Conservation (phyloP, 441 rosid species). For the Croton laevigatus region DNA sequence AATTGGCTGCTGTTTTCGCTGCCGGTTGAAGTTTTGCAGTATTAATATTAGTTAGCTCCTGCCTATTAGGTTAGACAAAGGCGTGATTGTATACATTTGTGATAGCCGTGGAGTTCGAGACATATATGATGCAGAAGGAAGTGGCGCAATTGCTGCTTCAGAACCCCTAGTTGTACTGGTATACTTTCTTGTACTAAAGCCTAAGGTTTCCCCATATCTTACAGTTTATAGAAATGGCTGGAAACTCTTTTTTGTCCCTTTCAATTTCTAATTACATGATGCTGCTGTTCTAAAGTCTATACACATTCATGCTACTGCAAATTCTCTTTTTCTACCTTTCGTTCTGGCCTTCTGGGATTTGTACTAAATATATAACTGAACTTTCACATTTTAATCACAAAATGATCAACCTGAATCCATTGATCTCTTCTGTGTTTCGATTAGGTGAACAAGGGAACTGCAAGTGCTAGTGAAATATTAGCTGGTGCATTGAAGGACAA, state of each 20-base stretch:
- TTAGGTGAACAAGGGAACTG: constrained; percentile 97
- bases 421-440: constrained; percentile 15
- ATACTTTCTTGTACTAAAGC: constrained; percentile 17
- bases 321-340: background rate
- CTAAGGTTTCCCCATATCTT: no score
- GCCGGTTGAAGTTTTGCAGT: background rate
- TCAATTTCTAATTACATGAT: background rate
- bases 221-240: background rate
- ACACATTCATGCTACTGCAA: background rate
- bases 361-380: no score
- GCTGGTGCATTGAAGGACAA: constrained; percentile 97
- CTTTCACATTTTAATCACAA: background rate
- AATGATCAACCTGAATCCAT: background rate
- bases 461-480: constrained; percentile 96
- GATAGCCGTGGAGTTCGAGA: constrained; percentile 88
- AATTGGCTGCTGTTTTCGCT: background rate
- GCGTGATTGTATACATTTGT: constrained; percentile 85
- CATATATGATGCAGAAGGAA: constrained; percentile 89
- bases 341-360: background rate
- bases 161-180: constrained; percentile 90
- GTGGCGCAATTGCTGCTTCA: constrained; percentile 65
- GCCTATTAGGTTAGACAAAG: constrained; percentile 81
- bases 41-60: constrained; percentile 11
- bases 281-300: no score
- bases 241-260: background rate